phyloP scores from a whole-genome alignment of 306 rosid genomes.

The Malus fusca region DNA sequence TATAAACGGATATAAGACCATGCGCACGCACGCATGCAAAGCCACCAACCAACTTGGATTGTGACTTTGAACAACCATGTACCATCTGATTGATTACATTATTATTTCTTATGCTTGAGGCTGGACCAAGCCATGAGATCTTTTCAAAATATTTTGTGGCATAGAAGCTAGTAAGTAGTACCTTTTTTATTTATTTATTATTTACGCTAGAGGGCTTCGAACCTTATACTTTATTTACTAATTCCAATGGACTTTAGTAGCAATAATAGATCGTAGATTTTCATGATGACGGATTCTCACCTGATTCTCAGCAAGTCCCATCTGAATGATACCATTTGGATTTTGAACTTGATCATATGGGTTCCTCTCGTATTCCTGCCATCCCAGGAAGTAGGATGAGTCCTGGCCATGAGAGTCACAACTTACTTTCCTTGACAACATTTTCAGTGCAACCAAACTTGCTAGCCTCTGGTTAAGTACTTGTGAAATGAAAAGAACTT shows the following conservation, averaged over 20 bases:
- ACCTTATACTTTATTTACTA: no score
- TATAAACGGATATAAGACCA: background rate
- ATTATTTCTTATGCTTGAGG: background rate
- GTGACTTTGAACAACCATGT: background rate
- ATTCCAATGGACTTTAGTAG: background rate
- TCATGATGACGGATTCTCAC: conserved; percentile 9
- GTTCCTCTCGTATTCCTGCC: conserved; percentile 73
- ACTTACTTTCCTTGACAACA: conserved; percentile 57
- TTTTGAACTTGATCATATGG: conserved; percentile 56
- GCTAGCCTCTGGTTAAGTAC: background rate
- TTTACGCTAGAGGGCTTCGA: background rate
- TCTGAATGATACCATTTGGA: conserved; percentile 74
- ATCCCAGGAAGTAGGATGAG: conserved; percentile 74
- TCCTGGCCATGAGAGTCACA: conserved; percentile 71
- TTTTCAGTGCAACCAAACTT: conserved; percentile 3
- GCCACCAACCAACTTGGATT: background rate
- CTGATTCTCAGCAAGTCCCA: conserved; percentile 97
- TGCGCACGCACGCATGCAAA: background rate
- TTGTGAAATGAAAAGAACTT: background rate
- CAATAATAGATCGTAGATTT: no score
- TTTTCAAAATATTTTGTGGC: background rate
- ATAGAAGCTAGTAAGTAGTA: background rate
- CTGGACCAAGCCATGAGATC: background rate
- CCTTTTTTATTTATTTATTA: no score
- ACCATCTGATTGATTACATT: background rate